phyloP scores from a whole-genome alignment of 805 yeast genomes.

The Pichia insulana region DNA sequence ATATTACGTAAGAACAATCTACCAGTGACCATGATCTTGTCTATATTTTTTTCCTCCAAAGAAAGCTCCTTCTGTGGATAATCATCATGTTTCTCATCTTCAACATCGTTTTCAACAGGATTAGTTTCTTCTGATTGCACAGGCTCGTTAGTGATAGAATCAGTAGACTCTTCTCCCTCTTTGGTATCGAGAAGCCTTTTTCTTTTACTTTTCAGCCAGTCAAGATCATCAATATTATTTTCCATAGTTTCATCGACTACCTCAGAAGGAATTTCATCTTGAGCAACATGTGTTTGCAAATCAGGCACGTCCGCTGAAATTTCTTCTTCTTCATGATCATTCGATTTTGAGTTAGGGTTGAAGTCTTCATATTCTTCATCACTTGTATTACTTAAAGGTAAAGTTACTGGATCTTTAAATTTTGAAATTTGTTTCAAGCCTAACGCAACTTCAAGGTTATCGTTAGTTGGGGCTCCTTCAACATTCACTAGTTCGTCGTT shows the following conservation, averaged over 20 bases:
- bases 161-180: constrained; percentile 13
- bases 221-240: constrained; percentile 56
- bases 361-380: constrained; percentile 41
- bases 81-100: constrained; percentile 2
- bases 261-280: neutral
- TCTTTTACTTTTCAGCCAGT: constrained; percentile 77
- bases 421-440: constrained; percentile 22
- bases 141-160: neutral
- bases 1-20: constrained; percentile 85
- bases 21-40: constrained; percentile 57
- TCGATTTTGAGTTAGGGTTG: constrained; percentile 3
- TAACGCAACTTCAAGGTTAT: constrained; percentile 37
- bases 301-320: constrained; percentile 36
- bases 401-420: too few relatives aligned
- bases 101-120: neutral
- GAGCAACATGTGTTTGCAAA: constrained; percentile 28
- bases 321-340: constrained; percentile 23
- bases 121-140: constrained; percentile 12
- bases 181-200: constrained; percentile 54
- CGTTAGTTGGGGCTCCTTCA: constrained; percentile 37
- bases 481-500: constrained; percentile 47
- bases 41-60: constrained; percentile 39
- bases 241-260: constrained; percentile 14
- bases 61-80: constrained; percentile 17
- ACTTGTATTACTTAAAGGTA: constrained; percentile 15